Conservation (phyloP, 345 rosid species). For the Acer campestre region DNA sequence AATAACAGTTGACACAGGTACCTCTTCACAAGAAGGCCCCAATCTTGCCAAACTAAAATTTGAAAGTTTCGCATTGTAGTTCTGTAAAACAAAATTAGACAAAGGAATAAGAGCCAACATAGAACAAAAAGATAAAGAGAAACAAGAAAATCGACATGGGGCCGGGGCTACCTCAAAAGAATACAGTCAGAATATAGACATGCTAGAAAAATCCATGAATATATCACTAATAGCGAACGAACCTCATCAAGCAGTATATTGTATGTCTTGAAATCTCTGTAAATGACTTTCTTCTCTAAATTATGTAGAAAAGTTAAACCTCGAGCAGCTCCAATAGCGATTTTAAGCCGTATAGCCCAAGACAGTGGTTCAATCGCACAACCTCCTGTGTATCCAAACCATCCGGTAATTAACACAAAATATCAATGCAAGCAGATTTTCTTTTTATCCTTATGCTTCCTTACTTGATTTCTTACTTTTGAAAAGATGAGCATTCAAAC, state of each 20-base stretch:
- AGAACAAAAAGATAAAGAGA: too few relatives aligned
- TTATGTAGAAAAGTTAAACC: conserved; percentile 74
- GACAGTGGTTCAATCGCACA: conserved; percentile 43
- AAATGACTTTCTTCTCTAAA: conserved; percentile 68
- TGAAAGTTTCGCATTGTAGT: conserved; percentile 58
- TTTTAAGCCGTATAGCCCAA: conserved; percentile 72
- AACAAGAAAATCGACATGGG: too few relatives aligned
- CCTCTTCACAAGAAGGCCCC: conserved; percentile 59
- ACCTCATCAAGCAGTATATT: conserved; percentile 75
- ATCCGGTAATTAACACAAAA: neutral
- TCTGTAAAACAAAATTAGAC: conserved; percentile 22
- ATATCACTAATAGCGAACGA: conserved; percentile 7
- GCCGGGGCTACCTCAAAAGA: neutral
- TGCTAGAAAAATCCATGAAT: too few relatives aligned
- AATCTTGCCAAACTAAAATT: conserved; percentile 73
- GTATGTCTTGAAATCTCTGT: conserved; percentile 85
- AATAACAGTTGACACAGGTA: conserved; percentile 46
- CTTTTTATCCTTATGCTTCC: neutral
- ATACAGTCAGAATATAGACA: neutral
- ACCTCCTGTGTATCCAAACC: conserved; percentile 35
- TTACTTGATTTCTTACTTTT: conserved; percentile 51
- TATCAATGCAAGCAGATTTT: neutral
- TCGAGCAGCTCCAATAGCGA: conserved; percentile 71
- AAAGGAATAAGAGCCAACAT: neutral
- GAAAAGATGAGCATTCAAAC: conserved; percentile 78